Percentiles rank a stretch among this genome's conserved stretches.
Conservation (phyloP, 2,329 filamentous ascomycete species). For the Penicillium sp. region DNA sequence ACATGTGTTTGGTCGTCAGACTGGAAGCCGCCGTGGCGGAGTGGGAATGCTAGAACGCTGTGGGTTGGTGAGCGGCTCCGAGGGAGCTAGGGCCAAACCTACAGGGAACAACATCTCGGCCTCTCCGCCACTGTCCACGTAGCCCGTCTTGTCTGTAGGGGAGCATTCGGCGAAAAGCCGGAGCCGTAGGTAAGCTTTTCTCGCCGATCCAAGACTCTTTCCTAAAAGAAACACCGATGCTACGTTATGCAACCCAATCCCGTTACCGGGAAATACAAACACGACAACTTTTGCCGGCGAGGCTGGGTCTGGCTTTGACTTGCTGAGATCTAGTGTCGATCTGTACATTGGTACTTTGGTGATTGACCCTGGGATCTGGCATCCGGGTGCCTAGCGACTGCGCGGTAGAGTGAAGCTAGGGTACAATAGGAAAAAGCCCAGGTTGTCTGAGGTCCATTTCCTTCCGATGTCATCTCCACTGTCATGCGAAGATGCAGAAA, state of each 20-base stretch:
- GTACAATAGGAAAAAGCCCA: neutral
- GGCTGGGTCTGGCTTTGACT: constrained; percentile 2
- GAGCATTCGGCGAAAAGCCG: constrained; percentile 2
- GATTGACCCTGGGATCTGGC: constrained; percentile 3
- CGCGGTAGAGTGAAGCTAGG: neutral
- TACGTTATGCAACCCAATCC: constrained; percentile 25
- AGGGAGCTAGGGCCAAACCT: neutral
- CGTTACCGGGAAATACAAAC: constrained; percentile 16
- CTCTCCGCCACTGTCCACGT: neutral
- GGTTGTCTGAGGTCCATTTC: neutral
- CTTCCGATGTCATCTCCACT: constrained; percentile 4
- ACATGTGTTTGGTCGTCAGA: constrained; percentile 18
- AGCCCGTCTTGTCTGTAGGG: neutral
- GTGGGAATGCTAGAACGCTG: constrained; percentile 3
- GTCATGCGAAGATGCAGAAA: constrained; percentile 6
- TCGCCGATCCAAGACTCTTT: constrained; percentile 13
- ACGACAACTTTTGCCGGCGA: constrained; percentile 1
- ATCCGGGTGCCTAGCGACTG: neutral
- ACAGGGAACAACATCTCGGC: neutral
- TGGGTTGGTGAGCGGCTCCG: constrained; percentile 11
- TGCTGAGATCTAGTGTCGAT: constrained; percentile 17
- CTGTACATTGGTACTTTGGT: constrained; percentile 7
- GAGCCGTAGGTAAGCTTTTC: constrained; percentile 12
- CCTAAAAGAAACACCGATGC: constrained; percentile 18
- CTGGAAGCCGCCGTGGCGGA: constrained; percentile 8